These are phyloP conservation scores for Monosporozyma yasuniensis DNA, from an alignment of 805 yeast species.

Conservation along the genomic window DNA sequence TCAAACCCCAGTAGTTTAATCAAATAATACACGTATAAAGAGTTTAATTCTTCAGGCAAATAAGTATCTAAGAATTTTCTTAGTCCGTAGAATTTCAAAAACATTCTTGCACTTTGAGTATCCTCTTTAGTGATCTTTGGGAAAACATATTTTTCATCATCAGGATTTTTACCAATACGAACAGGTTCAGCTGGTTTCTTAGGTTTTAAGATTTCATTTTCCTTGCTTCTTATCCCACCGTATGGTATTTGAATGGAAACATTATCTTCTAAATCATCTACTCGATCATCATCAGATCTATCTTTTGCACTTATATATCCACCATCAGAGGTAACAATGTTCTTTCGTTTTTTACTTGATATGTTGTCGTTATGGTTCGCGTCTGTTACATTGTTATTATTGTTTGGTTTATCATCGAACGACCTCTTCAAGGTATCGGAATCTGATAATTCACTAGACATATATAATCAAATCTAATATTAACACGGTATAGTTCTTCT, in stretches of 20 bases:
- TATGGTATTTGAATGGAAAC: slow-evolving; percentile 1
- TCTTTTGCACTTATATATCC: background rate
- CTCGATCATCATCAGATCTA: background rate
- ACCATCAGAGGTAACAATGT: background rate
- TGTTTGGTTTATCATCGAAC: background rate
- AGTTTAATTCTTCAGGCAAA: slow-evolving; percentile 51
- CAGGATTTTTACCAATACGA: slow-evolving; percentile 20
- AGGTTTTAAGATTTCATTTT: slow-evolving; percentile 11
- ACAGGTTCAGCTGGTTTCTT: slow-evolving; percentile 15
- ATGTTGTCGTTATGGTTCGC: background rate
- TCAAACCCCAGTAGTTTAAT: slow-evolving; percentile 58
- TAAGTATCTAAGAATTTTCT: slow-evolving; percentile 50
- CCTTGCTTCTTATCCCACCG: slow-evolving; percentile 5
- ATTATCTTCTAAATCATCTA: slow-evolving; percentile 1
- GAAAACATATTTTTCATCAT: slow-evolving; percentile 27
- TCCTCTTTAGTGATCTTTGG: slow-evolving; percentile 37
- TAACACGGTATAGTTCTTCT: background rate
- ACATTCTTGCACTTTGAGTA: slow-evolving; percentile 40
- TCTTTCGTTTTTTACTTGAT: background rate
- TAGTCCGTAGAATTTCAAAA: slow-evolving; percentile 52
- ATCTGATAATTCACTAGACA: background rate
- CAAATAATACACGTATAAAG: slow-evolving; percentile 47
- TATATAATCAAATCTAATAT: background rate
- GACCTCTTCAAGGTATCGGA: background rate
- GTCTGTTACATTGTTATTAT: background rate